Percentiles rank a stretch among this genome's conserved stretches.
phyloP scores from a whole-genome alignment of 1,284 basidiomycete species.

The Apiotrichum brassicae region DNA sequence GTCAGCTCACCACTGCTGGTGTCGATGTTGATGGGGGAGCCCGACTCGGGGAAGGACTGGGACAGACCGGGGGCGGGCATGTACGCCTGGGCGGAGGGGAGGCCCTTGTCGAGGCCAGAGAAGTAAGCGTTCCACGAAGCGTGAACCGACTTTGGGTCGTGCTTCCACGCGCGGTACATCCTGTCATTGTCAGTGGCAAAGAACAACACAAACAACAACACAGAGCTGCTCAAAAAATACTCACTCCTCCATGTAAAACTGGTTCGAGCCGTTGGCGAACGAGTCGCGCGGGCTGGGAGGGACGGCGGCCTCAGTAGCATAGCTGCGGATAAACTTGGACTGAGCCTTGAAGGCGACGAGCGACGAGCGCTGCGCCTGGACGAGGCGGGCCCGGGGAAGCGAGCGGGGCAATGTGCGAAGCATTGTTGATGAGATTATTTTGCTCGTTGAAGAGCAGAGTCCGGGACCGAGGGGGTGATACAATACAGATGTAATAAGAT shows the following conservation, averaged over 20 bases:
- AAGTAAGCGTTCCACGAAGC: conserved; percentile 95
- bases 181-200: conserved; percentile 32
- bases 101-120: conserved; percentile 80
- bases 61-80: conserved; percentile 63
- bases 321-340: conserved; percentile 17
- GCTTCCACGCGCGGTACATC: conserved; percentile 86
- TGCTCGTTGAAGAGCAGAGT: conserved; percentile 4
- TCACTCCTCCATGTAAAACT: conserved; percentile 86
- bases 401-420: conserved; percentile 28
- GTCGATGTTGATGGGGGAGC: conserved; percentile 68
- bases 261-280: conserved; percentile 85
- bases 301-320: conserved; percentile 33
- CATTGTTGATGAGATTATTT: conserved; percentile 15
- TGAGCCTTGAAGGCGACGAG: conserved; percentile 6
- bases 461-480: background rate
- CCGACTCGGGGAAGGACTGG: conserved; percentile 60
- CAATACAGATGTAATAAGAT: conserved; percentile 1
- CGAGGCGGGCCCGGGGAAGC: conserved; percentile 15
- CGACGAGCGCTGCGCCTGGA: conserved; percentile 1
- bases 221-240: conserved; percentile 13
- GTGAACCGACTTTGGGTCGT: conserved; percentile 88
- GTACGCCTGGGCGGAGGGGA: conserved; percentile 77
- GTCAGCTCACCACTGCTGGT: conserved; percentile 65
- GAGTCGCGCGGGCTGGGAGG: conserved; percentile 48
- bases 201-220: too few species aligned